Evolutionary conservation across 2,329 filamentous ascomycete species (phyloP).

Genomic region (Nigrograna mackinnonii): DNA sequence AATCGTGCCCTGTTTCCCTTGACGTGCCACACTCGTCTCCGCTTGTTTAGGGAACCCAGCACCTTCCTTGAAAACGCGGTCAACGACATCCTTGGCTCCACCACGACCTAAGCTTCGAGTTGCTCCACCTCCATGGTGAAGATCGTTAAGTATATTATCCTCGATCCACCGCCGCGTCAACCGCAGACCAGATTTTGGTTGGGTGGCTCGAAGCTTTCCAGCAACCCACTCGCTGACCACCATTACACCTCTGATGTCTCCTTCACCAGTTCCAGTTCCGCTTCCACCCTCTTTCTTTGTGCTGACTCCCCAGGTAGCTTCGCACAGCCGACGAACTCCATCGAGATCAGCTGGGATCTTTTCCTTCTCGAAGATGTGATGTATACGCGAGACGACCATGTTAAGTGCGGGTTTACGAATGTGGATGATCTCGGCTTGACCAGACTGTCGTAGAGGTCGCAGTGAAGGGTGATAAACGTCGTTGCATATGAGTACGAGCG

Average conservation of each 20-base stretch:
- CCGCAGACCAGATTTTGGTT: slow-evolving; percentile 43
- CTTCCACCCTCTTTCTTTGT: slow-evolving; percentile 67
- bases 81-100: slow-evolving; percentile 73
- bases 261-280: slow-evolving; percentile 65
- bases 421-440: slow-evolving; percentile 88
- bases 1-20: slow-evolving; percentile 50
- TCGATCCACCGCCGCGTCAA: slow-evolving; percentile 80
- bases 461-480: slow-evolving; percentile 93
- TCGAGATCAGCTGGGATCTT: slow-evolving; percentile 87
- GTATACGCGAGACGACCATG: slow-evolving; percentile 80
- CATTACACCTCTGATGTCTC: slow-evolving; percentile 81
- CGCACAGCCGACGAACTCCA: slow-evolving; percentile 81
- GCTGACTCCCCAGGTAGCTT: slow-evolving; percentile 79
- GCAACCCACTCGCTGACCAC: slow-evolving; percentile 88
- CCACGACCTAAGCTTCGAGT: slow-evolving; percentile 73
- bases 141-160: slow-evolving; percentile 67
- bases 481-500: slow-evolving; percentile 93
- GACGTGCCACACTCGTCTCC: slow-evolving; percentile 53
- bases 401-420: slow-evolving; percentile 88
- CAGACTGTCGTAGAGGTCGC: slow-evolving; percentile 78
- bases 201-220: slow-evolving; percentile 61
- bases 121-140: slow-evolving; percentile 72
- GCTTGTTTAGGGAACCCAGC: slow-evolving; percentile 73
- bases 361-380: slow-evolving; percentile 84
- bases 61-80: slow-evolving; percentile 77